A percentile compares a stretch with the other conserved stretches of the same genome.
These are phyloP conservation scores for Pseudomonodictys pantanalensis DNA, from an alignment of 495 filamentous ascomycete genomes.

Conservation along the genomic window DNA sequence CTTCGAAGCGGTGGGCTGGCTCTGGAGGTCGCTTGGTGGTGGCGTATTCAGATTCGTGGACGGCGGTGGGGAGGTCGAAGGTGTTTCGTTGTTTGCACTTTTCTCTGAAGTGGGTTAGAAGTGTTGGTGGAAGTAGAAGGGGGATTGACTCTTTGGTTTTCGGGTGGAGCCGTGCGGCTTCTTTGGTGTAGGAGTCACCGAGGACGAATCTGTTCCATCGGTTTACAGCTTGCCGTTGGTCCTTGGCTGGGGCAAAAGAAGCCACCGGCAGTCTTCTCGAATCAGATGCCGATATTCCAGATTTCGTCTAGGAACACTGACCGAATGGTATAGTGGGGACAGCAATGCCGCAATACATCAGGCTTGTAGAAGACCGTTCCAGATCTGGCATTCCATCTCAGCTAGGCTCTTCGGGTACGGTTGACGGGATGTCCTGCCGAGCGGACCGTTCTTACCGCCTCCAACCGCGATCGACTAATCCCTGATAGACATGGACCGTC, in stretches of 20 bases:
- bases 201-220: constrained; percentile 84
- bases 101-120: constrained; percentile 51
- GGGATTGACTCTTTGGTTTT: constrained; percentile 64
- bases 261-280: constrained; percentile 61
- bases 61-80: constrained; percentile 68
- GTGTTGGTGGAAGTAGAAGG: not conserved
- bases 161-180: constrained; percentile 70
- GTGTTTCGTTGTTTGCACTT: constrained; percentile 67
- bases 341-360: constrained; percentile 78
- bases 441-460: constrained; percentile 59
- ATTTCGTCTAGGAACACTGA: constrained; percentile 40
- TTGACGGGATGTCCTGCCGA: not conserved
- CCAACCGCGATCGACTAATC: constrained; percentile 84
- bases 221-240: constrained; percentile 84
- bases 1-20: constrained; percentile 74
- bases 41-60: constrained; percentile 68
- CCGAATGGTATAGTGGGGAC: constrained; percentile 94
- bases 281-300: no score
- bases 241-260: constrained; percentile 66
- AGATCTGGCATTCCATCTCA: constrained; percentile 45
- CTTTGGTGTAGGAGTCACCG: constrained; percentile 72
- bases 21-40: constrained; percentile 55
- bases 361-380: constrained; percentile 89
- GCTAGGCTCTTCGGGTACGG: not conserved
- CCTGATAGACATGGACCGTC: constrained; percentile 71